Evolutionary conservation across 176 grass and related monocot genomes (phyloP).

Genomic region (Ensete glaucum): DNA sequence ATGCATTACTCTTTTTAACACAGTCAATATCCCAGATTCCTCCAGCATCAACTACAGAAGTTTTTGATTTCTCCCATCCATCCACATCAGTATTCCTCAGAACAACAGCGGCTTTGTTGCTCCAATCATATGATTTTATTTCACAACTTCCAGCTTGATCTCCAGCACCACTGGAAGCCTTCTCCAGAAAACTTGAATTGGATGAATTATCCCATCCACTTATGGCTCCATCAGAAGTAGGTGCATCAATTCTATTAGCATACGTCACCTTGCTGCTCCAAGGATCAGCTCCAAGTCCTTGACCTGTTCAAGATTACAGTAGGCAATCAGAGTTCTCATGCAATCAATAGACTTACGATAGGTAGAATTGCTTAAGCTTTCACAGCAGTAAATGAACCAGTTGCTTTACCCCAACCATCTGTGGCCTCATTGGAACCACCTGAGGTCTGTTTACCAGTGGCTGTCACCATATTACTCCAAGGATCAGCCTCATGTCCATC

Average conservation of each 20-base stretch:
- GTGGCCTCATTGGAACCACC: conserved; percentile 2
- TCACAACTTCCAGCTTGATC: not conserved
- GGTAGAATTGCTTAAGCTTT: too few species aligned
- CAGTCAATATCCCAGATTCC: not conserved
- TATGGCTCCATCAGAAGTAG: conserved; percentile 26
- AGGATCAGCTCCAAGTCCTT: conserved; percentile 37
- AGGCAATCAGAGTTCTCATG: conserved; percentile 8
- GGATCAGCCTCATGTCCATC: conserved; percentile 2
- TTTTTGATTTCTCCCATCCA: conserved; percentile 20
- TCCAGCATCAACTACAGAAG: conserved; percentile 11
- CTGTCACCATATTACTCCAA: conserved; percentile 18
- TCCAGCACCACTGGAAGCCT: not conserved
- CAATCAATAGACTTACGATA: not conserved
- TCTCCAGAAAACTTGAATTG: not conserved
- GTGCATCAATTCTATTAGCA: conserved; percentile 9
- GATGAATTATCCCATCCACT: conserved; percentile 14
- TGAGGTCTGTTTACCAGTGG: conserved; percentile 11
- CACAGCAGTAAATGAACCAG: conserved; percentile 4
- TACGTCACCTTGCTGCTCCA: conserved; percentile 39
- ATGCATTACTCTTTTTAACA: conserved; percentile 15
- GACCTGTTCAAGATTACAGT: conserved; percentile 24
- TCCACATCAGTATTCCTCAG: conserved; percentile 17
- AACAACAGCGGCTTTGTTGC: not conserved
- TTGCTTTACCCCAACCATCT: conserved; percentile 36
- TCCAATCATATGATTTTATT: not conserved